Base-by-base conservation (phyloP, 106 monocot genomes). In the Chionographis japonica region DNA sequence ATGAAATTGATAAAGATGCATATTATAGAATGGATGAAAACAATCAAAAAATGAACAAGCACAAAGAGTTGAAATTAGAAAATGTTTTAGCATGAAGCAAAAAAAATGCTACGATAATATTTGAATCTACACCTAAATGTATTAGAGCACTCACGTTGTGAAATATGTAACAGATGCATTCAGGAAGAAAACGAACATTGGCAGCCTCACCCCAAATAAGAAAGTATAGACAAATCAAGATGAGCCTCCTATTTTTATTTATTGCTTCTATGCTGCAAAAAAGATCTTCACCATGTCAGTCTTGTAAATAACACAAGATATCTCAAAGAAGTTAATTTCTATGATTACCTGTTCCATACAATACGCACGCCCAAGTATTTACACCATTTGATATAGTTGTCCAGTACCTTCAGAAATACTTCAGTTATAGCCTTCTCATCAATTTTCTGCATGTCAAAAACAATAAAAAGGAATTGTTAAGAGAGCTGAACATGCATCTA, bases 191-290 rank as follows among this genome's bases (percentile, higher is more conserved):
- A 61, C 98, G 98, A 53, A 90, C 83, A 88, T 98, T 98, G 16
- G 93, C 86, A 55, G 98, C 93, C 65, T 98, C 98, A 78, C 98
- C 98, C 98, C 98, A 98, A 12, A 90, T 87, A 58, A 98, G 90
- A 81, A 87, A 98, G 66, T 98, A 98, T n/a, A 98, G 75, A 54
- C 85, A 84, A 70, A 93, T 73, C 64, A 93, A 79, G 65, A 87
- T 74, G 59, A 98, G 54, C 65, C 87, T 98, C 55, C 93, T 77
- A 81, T 78, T 85, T 68, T 71, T 90, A 61, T 85, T 85, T n/a
- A 90, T 84, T 65, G 98, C 98, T 71, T 87, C 87, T 3, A 77
- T 54, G 53, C 98, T 98, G 84, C 62, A 79, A 79, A 75, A 46
- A 37, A 46, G 37, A 58, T 50, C 19, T 46, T 43, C 11, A 55